Evolutionary conservation across 108 stramenopile genomes (phyloP), one percentile per base, ranked within the genome.

Genomic region (Cylindrotheca fusiformis): DNA sequence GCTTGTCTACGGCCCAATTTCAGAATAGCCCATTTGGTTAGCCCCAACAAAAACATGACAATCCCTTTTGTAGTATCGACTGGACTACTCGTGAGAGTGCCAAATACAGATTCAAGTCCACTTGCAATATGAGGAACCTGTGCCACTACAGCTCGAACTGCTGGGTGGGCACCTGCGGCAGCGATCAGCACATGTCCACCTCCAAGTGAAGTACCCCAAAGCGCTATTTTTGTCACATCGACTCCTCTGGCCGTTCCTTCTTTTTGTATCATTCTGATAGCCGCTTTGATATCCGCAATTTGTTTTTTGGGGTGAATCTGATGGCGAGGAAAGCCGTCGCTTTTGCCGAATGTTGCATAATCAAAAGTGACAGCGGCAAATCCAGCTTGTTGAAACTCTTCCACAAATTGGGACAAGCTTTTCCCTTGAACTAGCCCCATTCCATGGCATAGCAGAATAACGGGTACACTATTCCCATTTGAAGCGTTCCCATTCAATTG

Each of bases 361-460:
- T 72, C 71, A 59, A 72, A 72, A 2, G 71, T 72, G 8, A 72
- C 32, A 4, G 48, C 65, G 3, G 71, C 71, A 32, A 65, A 59
- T 32, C 64, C 71, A 20, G 47, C 49, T 24, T 36, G 17, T 21
- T 12, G 17, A 36, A 65, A 72, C 1, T 63, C 71, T 1, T 65
- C 5, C 3, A 66, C 56, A 59, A 66, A 72, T 4, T 2, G 8
- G 19, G 50, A 24, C 2, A 72, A 21, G 2, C 24, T 8, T n/a
- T 33, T 56, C 23, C 63, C 71, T 53, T 72, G 71, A 18, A 36
- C 52, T 28, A 72, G 51, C 3, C 71, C 71, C 24, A 72, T 47
- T 5, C 71, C 71, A 51, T 65, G 63, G 2, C 64, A 63, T 31
- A 72, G 18, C n/a, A 72, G 22, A 17, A 72, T 47, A 18, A 66